Evolutionary conservation across 371 early-diverging fungal species (phyloP).

Genomic region (Capillidium rhysosporum): DNA sequence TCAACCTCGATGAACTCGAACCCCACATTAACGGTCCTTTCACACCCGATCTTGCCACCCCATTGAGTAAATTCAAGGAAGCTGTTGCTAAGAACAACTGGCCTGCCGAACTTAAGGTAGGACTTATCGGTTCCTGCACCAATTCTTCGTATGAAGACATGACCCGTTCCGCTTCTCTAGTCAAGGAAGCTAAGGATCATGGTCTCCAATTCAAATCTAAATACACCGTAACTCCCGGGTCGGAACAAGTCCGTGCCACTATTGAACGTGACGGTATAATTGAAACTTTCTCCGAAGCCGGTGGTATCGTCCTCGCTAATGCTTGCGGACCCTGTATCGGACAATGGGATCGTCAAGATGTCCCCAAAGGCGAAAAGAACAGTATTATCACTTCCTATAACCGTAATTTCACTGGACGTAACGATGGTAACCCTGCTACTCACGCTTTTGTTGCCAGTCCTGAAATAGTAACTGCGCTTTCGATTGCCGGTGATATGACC

Average conservation of each 20-base stretch:
- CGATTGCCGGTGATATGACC: slow-evolving; percentile 60
- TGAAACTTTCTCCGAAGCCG: slow-evolving; percentile 45
- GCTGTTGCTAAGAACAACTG: slow-evolving; percentile 57
- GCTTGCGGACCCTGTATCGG: slow-evolving; percentile 97
- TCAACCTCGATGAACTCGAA: slow-evolving; percentile 66
- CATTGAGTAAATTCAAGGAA: slow-evolving; percentile 69
- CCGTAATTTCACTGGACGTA: slow-evolving; percentile 89
- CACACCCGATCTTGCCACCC: slow-evolving; percentile 84
- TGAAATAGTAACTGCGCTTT: slow-evolving; percentile 82
- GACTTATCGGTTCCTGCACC: slow-evolving; percentile 89
- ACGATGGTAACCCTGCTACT: slow-evolving; percentile 79
- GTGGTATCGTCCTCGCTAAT: slow-evolving; percentile 81
- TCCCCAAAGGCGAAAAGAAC: slow-evolving; percentile 68
- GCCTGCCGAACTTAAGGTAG: slow-evolving; percentile 64
- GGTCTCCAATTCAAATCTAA: slow-evolving; percentile 61
- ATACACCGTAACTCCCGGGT: slow-evolving; percentile 88
- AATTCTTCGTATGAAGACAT: slow-evolving; percentile 93
- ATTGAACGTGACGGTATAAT: slow-evolving; percentile 83
- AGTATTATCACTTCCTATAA: slow-evolving; percentile 86
- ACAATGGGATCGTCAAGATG: slow-evolving; percentile 84
- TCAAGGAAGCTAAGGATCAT: slow-evolving; percentile 52
- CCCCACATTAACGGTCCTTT: slow-evolving; percentile 94
- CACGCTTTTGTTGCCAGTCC: slow-evolving; percentile 86
- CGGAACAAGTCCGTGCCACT: slow-evolving; percentile 91
- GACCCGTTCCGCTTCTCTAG: slow-evolving; percentile 72